These are phyloP conservation scores for Cucurbita ficifolia DNA, from an alignment of 306 rosid genomes.

Conservation along the genomic window DNA sequence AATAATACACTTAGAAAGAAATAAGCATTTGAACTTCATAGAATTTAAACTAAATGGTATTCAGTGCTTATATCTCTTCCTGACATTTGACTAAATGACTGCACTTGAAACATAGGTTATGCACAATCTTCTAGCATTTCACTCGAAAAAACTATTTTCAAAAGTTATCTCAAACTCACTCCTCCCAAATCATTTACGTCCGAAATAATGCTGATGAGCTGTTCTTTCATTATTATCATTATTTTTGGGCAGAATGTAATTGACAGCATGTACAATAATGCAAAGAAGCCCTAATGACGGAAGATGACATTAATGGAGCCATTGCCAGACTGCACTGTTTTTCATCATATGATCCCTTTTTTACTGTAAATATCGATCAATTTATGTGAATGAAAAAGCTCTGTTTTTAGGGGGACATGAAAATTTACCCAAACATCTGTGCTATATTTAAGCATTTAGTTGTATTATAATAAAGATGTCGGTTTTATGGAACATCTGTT, in stretches of 20 bases:
- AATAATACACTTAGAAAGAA: constrained; percentile 11
- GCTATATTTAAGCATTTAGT: background rate
- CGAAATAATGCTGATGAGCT: background rate
- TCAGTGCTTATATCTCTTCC: background rate
- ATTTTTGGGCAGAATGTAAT: constrained; percentile 32
- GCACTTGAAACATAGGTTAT: background rate
- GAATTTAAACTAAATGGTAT: background rate
- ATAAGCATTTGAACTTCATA: background rate
- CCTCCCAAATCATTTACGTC: background rate
- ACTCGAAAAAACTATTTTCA: background rate
- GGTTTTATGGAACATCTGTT: background rate
- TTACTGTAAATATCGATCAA: background rate
- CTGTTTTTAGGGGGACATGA: background rate
- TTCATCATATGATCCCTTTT: background rate
- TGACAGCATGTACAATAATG: constrained; percentile 68
- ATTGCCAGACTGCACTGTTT: background rate
- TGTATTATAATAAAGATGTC: background rate
- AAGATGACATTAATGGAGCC: constrained; percentile 4
- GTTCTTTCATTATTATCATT: background rate
- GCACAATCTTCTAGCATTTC: too few species aligned
- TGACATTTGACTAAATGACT: too few species aligned
- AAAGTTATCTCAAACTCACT: background rate
- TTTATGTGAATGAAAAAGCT: background rate
- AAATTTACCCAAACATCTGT: background rate
- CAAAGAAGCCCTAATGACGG: constrained; percentile 33